Percentiles rank a stretch among this genome's conserved stretches.
These are phyloP conservation scores for Diaporthe sp. DNA, from an alignment of 2,329 filamentous ascomycete species.

Conservation along the genomic window DNA sequence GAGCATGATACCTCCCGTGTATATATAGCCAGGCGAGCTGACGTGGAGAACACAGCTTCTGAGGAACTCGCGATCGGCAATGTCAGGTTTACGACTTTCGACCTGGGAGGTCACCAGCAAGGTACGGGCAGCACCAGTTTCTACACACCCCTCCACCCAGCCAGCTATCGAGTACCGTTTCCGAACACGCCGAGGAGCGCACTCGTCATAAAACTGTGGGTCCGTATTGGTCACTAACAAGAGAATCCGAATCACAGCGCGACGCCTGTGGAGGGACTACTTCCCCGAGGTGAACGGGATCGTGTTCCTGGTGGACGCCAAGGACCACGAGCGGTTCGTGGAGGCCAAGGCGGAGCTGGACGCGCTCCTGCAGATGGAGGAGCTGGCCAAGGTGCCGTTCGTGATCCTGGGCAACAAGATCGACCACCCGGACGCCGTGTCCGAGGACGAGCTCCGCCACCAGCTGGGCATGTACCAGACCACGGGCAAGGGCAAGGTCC, in stretches of 20 bases:
- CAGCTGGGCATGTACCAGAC: slow-evolving; percentile 96
- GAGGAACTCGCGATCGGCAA: slow-evolving; percentile 95
- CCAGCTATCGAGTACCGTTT: not conserved
- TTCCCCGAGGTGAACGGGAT: slow-evolving; percentile 97
- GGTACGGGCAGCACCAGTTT: slow-evolving; percentile 63
- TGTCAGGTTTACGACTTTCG: slow-evolving; percentile 94
- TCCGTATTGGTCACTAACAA: slow-evolving; percentile 26
- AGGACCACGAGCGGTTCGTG: slow-evolving; percentile 93
- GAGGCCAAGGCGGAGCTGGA: slow-evolving; percentile 99
- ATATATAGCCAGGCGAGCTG: slow-evolving; percentile 14
- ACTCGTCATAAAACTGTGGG: no score
- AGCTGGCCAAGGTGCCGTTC: slow-evolving; percentile 95
- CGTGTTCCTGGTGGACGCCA: slow-evolving; percentile 97
- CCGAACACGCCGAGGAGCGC: not conserved
- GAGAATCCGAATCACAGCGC: slow-evolving; percentile 67
- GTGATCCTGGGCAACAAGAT: slow-evolving; percentile 99
- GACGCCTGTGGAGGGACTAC: slow-evolving; percentile 96
- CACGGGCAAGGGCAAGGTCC: slow-evolving; percentile 95
- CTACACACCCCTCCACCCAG: not conserved
- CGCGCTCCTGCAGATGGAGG: slow-evolving; percentile 95
- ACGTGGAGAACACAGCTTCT: slow-evolving; percentile 70
- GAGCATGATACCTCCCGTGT: not conserved
- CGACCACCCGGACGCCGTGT: slow-evolving; percentile 95
- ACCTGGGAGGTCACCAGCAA: slow-evolving; percentile 94
- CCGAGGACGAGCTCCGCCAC: slow-evolving; percentile 94